These are phyloP conservation scores for Gautieria morchelliformis DNA, from an alignment of 768 basidiomycete species.

Conservation along the genomic window DNA sequence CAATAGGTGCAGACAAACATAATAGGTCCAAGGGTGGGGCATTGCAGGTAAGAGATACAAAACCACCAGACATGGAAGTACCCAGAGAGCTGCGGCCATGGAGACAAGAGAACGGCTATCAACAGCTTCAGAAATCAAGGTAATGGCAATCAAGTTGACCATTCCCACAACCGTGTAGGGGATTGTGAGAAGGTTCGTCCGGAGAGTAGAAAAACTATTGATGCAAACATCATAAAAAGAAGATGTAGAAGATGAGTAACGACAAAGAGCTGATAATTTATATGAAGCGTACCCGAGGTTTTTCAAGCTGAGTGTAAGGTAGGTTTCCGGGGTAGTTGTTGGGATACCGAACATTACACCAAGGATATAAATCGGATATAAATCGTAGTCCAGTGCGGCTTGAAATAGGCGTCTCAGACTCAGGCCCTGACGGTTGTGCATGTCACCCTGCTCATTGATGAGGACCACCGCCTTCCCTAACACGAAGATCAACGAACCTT, in stretches of 20 bases:
- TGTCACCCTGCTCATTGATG: slow-evolving; percentile 36
- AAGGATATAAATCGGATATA: slow-evolving; percentile 58
- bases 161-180: slow-evolving; percentile 44
- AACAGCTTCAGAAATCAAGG: slow-evolving; percentile 41
- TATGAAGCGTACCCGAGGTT: slow-evolving; percentile 36
- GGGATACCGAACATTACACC: slow-evolving; percentile 48
- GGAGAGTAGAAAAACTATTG: slow-evolving; percentile 44
- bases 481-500: slow-evolving; percentile 27
- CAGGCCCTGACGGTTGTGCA: slow-evolving; percentile 63
- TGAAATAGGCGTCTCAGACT: slow-evolving; percentile 39
- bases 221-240: no score
- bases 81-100: slow-evolving; percentile 48
- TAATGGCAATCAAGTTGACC: slow-evolving; percentile 39
- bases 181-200: slow-evolving; percentile 52
- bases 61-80: slow-evolving; percentile 50
- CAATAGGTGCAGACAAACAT: slow-evolving; percentile 24
- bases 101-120: slow-evolving; percentile 45
- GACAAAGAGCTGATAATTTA: background rate
- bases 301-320: slow-evolving; percentile 50
- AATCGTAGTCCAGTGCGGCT: slow-evolving; percentile 49
- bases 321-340: slow-evolving; percentile 35
- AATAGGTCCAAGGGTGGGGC: slow-evolving; percentile 45
- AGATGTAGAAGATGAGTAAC: background rate
- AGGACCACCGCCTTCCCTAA: background rate
- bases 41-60: slow-evolving; percentile 38